Percentiles rank a stretch among this genome's conserved stretches.
Conservation (phyloP, 2,329 filamentous ascomycete genomes). For the Chaetomium globosum region DNA sequence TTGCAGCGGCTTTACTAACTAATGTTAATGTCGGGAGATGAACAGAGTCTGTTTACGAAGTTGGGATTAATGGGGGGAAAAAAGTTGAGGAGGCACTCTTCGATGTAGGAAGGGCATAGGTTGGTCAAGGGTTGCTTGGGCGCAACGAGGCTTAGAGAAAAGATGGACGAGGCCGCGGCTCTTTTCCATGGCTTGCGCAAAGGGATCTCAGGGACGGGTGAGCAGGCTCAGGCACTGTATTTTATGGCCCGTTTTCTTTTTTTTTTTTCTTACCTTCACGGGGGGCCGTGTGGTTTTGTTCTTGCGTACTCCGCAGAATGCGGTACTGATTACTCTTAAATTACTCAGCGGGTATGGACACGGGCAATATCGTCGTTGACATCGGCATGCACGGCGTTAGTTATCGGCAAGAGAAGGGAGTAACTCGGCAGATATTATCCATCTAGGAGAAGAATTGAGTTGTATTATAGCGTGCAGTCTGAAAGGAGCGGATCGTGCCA, state of each 20-base stretch:
- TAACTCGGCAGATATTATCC: neutral
- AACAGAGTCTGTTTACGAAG: neutral
- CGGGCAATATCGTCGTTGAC: neutral
- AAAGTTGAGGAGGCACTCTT: neutral
- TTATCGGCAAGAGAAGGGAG: neutral
- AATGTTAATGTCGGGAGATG: neutral
- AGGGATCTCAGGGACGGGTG: neutral
- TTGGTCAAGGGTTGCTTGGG: neutral
- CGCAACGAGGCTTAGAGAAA: neutral
- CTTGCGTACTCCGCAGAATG: neutral
- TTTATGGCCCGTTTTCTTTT: neutral
- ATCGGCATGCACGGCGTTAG: neutral
- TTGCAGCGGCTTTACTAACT: neutral
- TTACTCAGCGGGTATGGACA: slow-evolving; percentile 3
- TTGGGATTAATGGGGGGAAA: neutral
- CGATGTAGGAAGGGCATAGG: neutral
- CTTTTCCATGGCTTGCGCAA: neutral
- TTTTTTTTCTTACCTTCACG: neutral
- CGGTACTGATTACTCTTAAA: neutral
- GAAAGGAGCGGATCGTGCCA: neutral
- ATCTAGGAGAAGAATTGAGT: slow-evolving; percentile 1
- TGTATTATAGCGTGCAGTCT: slow-evolving; percentile 5
- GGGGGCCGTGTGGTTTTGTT: neutral
- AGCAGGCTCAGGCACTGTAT: neutral
- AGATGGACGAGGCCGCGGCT: neutral